These are phyloP conservation scores for Colletotrichum graminicola DNA, from an alignment of 2,329 filamentous ascomycete species.

Conservation along the genomic window DNA sequence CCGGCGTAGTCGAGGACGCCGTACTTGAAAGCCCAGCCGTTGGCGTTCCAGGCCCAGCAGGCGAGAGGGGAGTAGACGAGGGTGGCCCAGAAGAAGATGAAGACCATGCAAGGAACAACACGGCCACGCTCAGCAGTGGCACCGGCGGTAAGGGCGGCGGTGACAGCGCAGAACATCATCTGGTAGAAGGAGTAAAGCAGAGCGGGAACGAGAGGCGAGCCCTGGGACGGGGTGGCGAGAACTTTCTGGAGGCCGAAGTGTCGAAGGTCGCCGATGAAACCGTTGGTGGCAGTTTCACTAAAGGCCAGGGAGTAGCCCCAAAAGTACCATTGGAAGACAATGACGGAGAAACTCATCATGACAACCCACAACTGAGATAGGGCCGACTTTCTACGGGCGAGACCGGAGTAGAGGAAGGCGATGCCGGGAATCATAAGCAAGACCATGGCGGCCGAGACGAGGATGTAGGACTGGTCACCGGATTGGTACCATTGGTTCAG, in stretches of 20 bases:
- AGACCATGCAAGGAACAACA: conserved; percentile 93
- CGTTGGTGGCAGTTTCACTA: conserved; percentile 82
- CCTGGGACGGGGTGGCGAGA: conserved; percentile 85
- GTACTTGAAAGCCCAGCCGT: conserved; percentile 92
- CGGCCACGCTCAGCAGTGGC: conserved; percentile 95
- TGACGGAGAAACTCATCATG: conserved; percentile 91
- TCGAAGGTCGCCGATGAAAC: conserved; percentile 90
- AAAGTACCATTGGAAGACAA: conserved; percentile 99
- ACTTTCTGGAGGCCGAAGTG: conserved; percentile 92
- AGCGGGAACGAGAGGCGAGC: conserved; percentile 88
- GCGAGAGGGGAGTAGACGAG: conserved; percentile 97
- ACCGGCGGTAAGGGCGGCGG: conserved; percentile 90
- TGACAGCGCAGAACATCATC: conserved; percentile 98
- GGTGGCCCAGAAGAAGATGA: conserved; percentile 96
- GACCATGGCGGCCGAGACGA: conserved; percentile 91
- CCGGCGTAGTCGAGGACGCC: conserved; percentile 97
- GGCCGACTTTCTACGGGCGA: conserved; percentile 97
- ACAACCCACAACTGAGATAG: conserved; percentile 97
- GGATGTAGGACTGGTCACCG: conserved; percentile 94
- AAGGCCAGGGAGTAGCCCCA: conserved; percentile 98
- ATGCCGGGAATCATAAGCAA: conserved; percentile 97
- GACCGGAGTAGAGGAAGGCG: conserved; percentile 95
- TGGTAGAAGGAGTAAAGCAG: conserved; percentile 91
- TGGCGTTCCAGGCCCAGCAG: conserved; percentile 96
- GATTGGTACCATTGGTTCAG: conserved; percentile 95